Evolutionary conservation across 306 rosid genomes (phyloP), one percentile per base, ranked within the genome.

Genomic region (Cyclanthera cordifolia): DNA sequence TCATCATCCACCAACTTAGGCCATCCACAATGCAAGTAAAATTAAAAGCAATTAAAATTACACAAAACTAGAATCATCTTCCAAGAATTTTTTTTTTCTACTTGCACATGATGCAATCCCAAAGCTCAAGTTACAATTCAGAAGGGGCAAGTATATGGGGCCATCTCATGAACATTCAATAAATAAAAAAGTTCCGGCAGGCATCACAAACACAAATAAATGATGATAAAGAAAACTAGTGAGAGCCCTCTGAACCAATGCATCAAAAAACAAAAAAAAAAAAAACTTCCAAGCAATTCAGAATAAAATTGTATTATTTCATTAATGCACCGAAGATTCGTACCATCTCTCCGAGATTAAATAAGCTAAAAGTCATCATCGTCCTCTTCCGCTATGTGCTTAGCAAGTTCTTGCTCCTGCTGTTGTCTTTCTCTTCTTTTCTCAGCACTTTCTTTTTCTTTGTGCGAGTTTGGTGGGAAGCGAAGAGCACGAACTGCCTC

Each of bases 401-500:
- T 82, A 17, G 86, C 86, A 48, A 82, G 86, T 78, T 82, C 86
- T 54, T 82, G 86, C 73, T 79, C 86, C 83, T 82, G 86, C 59
- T 82, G 86, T 53, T 82, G 86, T 45, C 86, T 71, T 37, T 82
- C 86, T 71, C 86, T 73, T 66, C 86, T 78, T 74, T 82, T 82
- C 81, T 82, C 86, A 3, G 86, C 86, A 55, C 86, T 82, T 74
- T 82, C 86, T 55, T 79, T 82, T 55, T 82, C 86, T 73, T 79
- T 82, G 73, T 82, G 86, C 58, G 83, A 79, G 19, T 82, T 79
- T 46, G 86, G 86, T 39, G 83, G 86, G 53, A 82, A 82, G 39
- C 83, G 67, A 25, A 82, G 83, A 2, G 98, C 96, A n/a, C 93
- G 82, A 68, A 89, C 92, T 8, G 95, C 98, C 49, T 89, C 96